Evolutionary conservation across 495 filamentous ascomycete genomes (phyloP), one percentile per base, ranked within the genome.

Genomic region (Chaetomium cochliodes): DNA sequence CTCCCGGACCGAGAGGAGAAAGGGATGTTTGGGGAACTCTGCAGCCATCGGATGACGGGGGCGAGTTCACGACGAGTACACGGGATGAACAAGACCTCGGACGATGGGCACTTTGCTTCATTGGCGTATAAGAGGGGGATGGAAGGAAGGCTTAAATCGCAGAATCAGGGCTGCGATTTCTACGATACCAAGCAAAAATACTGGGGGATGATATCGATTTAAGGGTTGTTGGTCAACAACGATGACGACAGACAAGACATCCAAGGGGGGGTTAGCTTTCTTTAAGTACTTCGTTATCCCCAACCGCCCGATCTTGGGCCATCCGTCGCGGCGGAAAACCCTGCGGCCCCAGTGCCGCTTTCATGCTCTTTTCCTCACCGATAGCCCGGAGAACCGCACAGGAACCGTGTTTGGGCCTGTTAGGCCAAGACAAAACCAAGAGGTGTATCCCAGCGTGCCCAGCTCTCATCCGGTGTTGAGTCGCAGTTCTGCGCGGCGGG

Each of bases 1-100:
- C 72, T 89, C 80, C 63, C 84, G 72, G 55, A 76, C 66, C 9
- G 80, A 67, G 20, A 84, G 73, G 33, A 84, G 80, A 64, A 84
- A 86, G 5, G 84, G 83, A 58, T 84, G 83, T 49, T 75, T 76
- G 30, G 76, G 73, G 68, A 77, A 79, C 51, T 74, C 68, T 50
- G 71, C 72, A 65, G 78, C 70, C 80, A 82, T 82, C 58, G 61
- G 46, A 52, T 2, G 58, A 66, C 5, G 58, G 66, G 26, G 58
- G 1, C 53, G 46, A 22, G 64, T 56, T 61, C 58, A 61, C 53
- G 15, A 26, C 12, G 50, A 37, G 53, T 12, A 44, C 55, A 53
- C 6, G 44, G 25, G 62, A 37, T 39, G 52, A 46, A 52, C 30
- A 37, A 13, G 65, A 53, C 25, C 56, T 60, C 51, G 56, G 41